Evolutionary conservation across 2,329 filamentous ascomycete genomes (phyloP), one percentile per base, ranked within the genome.

Genomic region (Colletotrichum orbiculare): DNA sequence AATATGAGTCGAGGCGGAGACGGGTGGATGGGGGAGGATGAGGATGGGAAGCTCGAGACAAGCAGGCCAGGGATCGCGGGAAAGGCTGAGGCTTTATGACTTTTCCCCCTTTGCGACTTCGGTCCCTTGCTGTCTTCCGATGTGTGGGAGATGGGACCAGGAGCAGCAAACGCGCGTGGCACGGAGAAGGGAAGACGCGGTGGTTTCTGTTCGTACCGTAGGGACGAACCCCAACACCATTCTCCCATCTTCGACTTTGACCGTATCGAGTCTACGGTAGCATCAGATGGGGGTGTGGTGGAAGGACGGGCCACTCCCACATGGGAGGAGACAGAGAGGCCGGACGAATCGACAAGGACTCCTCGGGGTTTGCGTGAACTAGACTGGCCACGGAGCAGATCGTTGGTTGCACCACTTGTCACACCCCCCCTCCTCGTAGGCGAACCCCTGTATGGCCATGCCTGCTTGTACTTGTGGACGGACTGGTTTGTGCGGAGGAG

Each of bases 81-180:
- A 56, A 56, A 47, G 25, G 56, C 52, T 54, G 53, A 59, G 67
- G 54, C 65, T 68, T 68, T 68, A 68, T 68, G 60, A 67, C 53
- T 62, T 68, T 68, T 25, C 25, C 25, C 25, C 25, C 25, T 25
- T 5, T 25, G 25, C 25, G 25, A 25, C 25, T 25, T 25, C 4
- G 3, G 25, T 25, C 25, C 25, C 25, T 25, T 25, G 25, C 53
- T 42, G 47, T n/a, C 9, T 39, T 45, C n/a, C 45, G 10, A 33
- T 61, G 41, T 13, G 47, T 52, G 48, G 15, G 38, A 52, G 47
- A 60, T 34, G 62, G 62, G 58, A 53, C 37, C 50, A 48, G 59
- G 56, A 60, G 49, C 56, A 54, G 46, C 41, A 41, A 55, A 43
- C 39, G 56, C 56, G 54, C 25, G 25, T 25, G 25, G 25, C 25